Base-by-base conservation (phyloP, 73 alveolate species). In the Tetrahymena thermophila region DNA sequence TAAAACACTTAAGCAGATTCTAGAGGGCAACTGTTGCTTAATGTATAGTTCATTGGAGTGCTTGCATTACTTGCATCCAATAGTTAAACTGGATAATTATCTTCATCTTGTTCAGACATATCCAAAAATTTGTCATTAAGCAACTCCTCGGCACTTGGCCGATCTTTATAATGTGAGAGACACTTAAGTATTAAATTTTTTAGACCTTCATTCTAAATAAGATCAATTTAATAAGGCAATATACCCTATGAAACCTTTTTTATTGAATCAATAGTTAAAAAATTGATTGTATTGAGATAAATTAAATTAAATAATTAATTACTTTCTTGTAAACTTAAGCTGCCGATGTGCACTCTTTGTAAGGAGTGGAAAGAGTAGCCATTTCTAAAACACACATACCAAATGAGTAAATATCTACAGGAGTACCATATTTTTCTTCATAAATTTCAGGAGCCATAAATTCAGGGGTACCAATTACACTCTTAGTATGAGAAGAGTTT, bases 391-490 rank as follows among this genome's bases (percentile, higher is more conserved):
- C 94, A 19, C 98, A 94, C 98, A 98, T 98, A 16, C 99, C 99
- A 94, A 98, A 98, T 40, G 99, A 96, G 97, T 97, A 98, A 10
- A 98, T 98, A 97, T 98, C 99, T 38, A 97, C 97, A 95, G 97
- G 95, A 13, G 98, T 97, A n/a, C 98, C 98, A 97, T 97, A 97
- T 94, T 96, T 95, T 93, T 96, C 98, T 94, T 98, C 97, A 96
- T 97, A 97, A 42, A 98, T 98, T 94, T 98, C 99, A 85, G 99
- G 99, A 0, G 99, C 98, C 96, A 98, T 97, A 96, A 96, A 98
- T 97, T 98, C 99, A 37, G 98, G 98, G 50, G 99, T 97, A 21
- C 98, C 99, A 44, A 97, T 94, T 84, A 98, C 96, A 94, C 97
- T 96, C 17, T 93, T 89, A 13, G 99, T 99, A 44, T 98, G 98